A percentile compares a stretch with the other conserved stretches of the same genome.
Evolutionary conservation across 805 yeast genomes (phyloP).

Genomic region (Starmerella floris): DNA sequence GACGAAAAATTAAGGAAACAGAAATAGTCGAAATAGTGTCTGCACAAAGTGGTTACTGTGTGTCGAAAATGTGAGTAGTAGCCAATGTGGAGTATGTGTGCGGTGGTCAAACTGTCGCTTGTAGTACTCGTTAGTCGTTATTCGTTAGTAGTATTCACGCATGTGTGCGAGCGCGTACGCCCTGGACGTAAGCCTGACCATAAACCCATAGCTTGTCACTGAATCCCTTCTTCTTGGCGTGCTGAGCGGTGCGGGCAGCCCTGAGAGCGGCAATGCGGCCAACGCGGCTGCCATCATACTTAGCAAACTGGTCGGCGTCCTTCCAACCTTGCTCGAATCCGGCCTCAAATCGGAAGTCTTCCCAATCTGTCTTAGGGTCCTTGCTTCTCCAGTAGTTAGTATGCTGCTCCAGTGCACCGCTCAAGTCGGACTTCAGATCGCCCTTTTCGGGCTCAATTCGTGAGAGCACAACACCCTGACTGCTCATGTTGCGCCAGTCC

Average conservation of each 20-base stretch:
- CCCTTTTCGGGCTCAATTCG: constrained; percentile 9
- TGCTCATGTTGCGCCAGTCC: constrained; percentile 68
- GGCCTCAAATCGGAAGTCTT: constrained; percentile 67
- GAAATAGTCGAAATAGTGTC: no score
- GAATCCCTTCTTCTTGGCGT: constrained; percentile 40
- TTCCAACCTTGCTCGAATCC: constrained; percentile 67
- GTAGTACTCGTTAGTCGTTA: no score
- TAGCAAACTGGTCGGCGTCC: constrained; percentile 57
- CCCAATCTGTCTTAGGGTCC: constrained; percentile 48
- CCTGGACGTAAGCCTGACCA: constrained; percentile 72
- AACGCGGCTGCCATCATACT: constrained; percentile 51
- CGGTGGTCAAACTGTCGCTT: no score
- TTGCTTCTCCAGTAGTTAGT: constrained; percentile 52
- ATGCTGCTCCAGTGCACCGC: constrained; percentile 36
- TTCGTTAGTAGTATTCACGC: not conserved
- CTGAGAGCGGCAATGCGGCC: constrained; percentile 70
- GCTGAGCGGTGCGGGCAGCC: constrained; percentile 47
- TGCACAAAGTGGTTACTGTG: no score
- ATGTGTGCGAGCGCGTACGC: constrained; percentile 30
- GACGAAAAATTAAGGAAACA: not conserved
- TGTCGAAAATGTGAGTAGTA: no score
- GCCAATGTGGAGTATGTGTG: no score
- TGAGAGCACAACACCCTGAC: constrained; percentile 11
- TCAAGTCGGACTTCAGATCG: constrained; percentile 24
- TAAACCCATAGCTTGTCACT: constrained; percentile 68